Conservation (phyloP, 306 rosid species). For the Vachellia pachyceras region DNA sequence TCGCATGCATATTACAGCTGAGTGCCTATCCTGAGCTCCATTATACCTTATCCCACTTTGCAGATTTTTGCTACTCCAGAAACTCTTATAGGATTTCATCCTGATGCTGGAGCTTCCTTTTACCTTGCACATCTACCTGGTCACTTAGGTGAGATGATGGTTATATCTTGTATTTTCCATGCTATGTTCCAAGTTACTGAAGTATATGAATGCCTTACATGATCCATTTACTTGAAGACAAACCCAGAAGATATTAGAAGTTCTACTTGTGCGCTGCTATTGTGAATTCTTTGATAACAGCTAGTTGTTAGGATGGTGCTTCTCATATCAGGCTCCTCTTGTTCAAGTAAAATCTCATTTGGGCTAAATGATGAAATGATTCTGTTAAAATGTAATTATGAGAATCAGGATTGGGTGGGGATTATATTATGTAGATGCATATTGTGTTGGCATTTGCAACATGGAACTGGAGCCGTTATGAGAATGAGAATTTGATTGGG, state of each 20-base stretch:
- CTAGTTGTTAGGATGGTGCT: constrained; percentile 22
- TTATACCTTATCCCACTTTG: constrained; percentile 38
- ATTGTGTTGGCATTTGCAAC: not conserved
- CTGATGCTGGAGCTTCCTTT: constrained; percentile 96
- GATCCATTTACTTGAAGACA: constrained; percentile 2
- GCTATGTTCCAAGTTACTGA: constrained; percentile 9
- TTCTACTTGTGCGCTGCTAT: constrained; percentile 23
- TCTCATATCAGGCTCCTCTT: not conserved
- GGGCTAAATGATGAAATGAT: not conserved
- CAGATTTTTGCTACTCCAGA: constrained; percentile 96
- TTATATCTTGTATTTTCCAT: constrained; percentile 23
- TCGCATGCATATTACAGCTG: constrained; percentile 15
- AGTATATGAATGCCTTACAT: constrained; percentile 3
- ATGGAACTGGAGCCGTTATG: not conserved
- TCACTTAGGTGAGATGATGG: constrained; percentile 65
- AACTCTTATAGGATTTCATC: constrained; percentile 93
- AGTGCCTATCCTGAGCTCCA: constrained; percentile 23
- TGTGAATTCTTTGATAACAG: not conserved
- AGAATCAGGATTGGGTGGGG: constrained; percentile 10
- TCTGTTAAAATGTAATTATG: constrained; percentile 4
- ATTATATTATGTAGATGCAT: constrained; percentile 4
- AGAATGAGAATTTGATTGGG: constrained; percentile 9
- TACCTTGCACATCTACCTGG: constrained; percentile 93
- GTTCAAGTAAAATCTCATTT: not conserved
- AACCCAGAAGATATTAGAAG: not conserved